Evolutionary conservation across 2,329 filamentous ascomycete genomes (phyloP).

Genomic region (Elsinoe fawcettii): DNA sequence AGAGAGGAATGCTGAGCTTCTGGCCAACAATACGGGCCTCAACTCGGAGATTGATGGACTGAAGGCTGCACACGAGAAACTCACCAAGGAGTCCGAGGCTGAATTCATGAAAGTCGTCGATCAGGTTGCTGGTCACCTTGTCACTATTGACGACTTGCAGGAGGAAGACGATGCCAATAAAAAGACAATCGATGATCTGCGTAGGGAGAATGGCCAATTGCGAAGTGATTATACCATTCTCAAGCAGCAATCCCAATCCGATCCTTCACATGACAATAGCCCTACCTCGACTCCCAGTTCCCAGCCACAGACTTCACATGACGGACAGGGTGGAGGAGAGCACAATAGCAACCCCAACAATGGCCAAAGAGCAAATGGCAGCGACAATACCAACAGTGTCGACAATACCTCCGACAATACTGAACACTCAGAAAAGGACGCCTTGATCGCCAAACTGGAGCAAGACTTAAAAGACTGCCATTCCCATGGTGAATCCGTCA

Average conservation of each 20-base stretch:
- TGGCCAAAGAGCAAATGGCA: neutral
- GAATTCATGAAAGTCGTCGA: neutral
- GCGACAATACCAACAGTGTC: neutral
- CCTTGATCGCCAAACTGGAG: neutral
- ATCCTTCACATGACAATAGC: neutral
- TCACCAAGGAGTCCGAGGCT: neutral
- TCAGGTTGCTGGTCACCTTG: neutral
- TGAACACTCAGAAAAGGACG: neutral
- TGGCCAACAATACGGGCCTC: neutral
- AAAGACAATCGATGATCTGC: neutral
- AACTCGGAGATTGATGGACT: neutral
- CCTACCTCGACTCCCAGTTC: neutral
- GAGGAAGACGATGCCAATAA: neutral
- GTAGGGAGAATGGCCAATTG: neutral
- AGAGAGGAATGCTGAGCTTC: neutral
- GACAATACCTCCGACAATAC: neutral
- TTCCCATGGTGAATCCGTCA: neutral
- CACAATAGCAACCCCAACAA: neutral
- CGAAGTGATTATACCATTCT: neutral
- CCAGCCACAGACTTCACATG: neutral
- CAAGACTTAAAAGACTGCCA: conserved; percentile 2
- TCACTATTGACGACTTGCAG: neutral
- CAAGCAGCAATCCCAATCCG: neutral
- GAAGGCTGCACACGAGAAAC: neutral
- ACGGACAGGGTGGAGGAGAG: neutral